Conservation (phyloP, 768 basidiomycete genomes). For the Lactarius hatsudake region DNA sequence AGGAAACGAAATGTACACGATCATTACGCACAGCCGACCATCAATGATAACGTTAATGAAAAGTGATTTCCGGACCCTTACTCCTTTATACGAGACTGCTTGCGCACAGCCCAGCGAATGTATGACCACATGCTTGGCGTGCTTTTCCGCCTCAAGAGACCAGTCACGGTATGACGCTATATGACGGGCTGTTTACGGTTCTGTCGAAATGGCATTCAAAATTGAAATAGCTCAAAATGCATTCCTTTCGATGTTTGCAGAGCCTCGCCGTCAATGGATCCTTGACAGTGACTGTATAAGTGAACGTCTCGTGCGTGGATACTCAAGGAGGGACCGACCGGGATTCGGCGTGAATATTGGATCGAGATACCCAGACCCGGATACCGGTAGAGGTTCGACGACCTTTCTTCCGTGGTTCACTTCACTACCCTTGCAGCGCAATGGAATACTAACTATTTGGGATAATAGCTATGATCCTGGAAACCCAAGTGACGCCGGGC, state of each 20-base stretch:
- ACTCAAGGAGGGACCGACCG: neutral
- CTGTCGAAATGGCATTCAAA: neutral
- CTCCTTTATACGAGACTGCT: neutral
- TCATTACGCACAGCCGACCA: neutral
- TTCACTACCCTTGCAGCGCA: neutral
- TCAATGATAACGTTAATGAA: constrained; percentile 1
- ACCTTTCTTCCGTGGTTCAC: neutral
- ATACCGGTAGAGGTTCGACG: neutral
- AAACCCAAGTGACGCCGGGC: neutral
- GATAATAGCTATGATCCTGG: neutral
- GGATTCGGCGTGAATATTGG: neutral
- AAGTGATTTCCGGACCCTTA: neutral
- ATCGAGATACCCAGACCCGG: no score
- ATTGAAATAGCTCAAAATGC: neutral
- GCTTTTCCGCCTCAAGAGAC: neutral
- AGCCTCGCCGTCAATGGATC: neutral
- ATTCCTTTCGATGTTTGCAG: neutral
- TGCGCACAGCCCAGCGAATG: neutral
- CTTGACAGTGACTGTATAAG: neutral
- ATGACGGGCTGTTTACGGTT: neutral
- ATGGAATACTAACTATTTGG: neutral
- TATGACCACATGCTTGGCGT: neutral
- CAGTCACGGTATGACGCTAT: neutral
- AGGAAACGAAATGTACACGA: constrained; percentile 1
- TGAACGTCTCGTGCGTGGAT: neutral